A percentile compares a stretch with the other conserved stretches of the same genome.
Evolutionary conservation across 768 basidiomycete genomes (phyloP).

Genomic region (Lyophyllum shimeji): DNA sequence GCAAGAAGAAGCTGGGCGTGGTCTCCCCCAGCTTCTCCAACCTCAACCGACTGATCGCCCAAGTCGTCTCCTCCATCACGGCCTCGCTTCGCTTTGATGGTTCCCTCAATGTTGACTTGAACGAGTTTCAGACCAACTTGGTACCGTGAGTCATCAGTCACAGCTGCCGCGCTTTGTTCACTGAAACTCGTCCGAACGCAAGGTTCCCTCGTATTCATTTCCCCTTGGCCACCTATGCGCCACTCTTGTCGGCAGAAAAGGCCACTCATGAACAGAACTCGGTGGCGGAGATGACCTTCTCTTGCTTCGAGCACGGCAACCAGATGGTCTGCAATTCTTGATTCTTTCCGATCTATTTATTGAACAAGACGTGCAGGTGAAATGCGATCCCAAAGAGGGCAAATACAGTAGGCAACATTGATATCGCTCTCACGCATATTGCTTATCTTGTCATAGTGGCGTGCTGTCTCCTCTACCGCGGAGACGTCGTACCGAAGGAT

Average conservation of each 20-base stretch:
- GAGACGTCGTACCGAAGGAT: constrained; percentile 97
- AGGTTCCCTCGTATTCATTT: constrained; percentile 99
- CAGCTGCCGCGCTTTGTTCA: constrained; percentile 7
- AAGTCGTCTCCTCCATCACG: constrained; percentile 97
- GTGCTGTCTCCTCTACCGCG: constrained; percentile 89
- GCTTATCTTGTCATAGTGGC: constrained; percentile 59
- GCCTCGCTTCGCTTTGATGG: constrained; percentile 97
- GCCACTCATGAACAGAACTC: constrained; percentile 96
- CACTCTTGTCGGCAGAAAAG: constrained; percentile 93
- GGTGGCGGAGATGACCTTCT: constrained; percentile 97
- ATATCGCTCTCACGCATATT: neutral
- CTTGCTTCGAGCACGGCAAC: constrained; percentile 95
- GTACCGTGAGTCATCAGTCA: constrained; percentile 71
- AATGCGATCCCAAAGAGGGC: constrained; percentile 94
- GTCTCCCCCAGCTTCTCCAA: constrained; percentile 87
- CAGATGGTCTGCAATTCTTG: constrained; percentile 67
- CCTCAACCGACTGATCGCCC: constrained; percentile 94
- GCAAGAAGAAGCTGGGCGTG: constrained; percentile 92
- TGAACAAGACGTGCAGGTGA: constrained; percentile 31
- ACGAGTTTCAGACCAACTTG: constrained; percentile 98
- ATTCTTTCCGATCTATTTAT: neutral
- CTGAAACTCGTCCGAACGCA: constrained; percentile 11
- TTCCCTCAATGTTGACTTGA: constrained; percentile 94
- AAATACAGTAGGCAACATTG: constrained; percentile 83
- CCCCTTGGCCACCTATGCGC: constrained; percentile 95